These are phyloP conservation scores for Cocos nucifera DNA, from an alignment of 176 grass and related monocot species.

Conservation along the genomic window DNA sequence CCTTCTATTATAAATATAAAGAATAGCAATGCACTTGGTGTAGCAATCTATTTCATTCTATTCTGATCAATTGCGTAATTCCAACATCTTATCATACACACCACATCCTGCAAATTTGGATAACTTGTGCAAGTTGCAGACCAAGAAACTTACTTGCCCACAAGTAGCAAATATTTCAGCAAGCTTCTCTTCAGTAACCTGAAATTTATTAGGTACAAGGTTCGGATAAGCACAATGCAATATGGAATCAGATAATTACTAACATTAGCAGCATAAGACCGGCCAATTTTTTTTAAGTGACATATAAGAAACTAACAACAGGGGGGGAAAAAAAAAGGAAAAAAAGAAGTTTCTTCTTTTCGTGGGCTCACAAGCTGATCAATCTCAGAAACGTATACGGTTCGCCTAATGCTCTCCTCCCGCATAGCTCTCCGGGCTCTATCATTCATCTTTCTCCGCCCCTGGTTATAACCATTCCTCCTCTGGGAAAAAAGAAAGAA, in stretches of 20 bases:
- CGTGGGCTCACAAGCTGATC: slow-evolving; percentile 67
- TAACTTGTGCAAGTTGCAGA: not conserved
- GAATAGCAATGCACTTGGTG: too few relatives aligned
- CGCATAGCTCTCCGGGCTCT: slow-evolving; percentile 36
- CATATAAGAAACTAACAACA: too few relatives aligned
- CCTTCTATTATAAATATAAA: too few relatives aligned
- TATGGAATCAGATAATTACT: too few relatives aligned
- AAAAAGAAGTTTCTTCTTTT: slow-evolving; percentile 1
- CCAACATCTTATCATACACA: too few relatives aligned
- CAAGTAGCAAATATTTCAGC: slow-evolving; percentile 14
- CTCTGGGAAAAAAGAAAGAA: slow-evolving; percentile 34
- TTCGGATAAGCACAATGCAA: not conserved
- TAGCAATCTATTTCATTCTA: too few relatives aligned
- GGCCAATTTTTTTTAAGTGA: too few relatives aligned
- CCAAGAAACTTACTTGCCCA: slow-evolving; percentile 8
- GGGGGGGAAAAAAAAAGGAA: not conserved
- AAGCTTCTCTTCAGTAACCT: slow-evolving; percentile 23
- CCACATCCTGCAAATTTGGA: too few relatives aligned
- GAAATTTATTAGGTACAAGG: not conserved
- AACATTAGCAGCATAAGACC: too few relatives aligned
- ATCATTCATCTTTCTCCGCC: slow-evolving; percentile 31
- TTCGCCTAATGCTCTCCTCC: slow-evolving; percentile 73
- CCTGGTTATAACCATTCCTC: slow-evolving; percentile 54
- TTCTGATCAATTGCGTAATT: too few relatives aligned
- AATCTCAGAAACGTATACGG: slow-evolving; percentile 89